Conservation (phyloP, 805 yeast genomes). For the Metschnikowia peoriensis region DNA sequence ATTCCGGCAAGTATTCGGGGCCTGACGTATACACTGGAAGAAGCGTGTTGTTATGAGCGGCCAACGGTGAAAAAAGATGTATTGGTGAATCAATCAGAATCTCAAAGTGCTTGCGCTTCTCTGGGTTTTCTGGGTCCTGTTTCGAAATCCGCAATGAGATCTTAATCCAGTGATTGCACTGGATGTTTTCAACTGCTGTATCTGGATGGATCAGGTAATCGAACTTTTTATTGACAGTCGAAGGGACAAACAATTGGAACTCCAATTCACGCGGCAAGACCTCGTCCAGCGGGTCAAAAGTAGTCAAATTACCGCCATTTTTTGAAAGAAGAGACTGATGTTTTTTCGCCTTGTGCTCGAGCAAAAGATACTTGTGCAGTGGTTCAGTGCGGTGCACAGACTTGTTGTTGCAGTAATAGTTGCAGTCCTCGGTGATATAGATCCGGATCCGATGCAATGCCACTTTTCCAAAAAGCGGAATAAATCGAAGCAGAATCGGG, state of each 20-base stretch:
- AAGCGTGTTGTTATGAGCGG: slow-evolving; percentile 78
- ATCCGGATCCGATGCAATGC: slow-evolving; percentile 83
- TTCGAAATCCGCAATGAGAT: slow-evolving; percentile 77
- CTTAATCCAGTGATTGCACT: slow-evolving; percentile 94
- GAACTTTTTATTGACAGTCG: slow-evolving; percentile 52
- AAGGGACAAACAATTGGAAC: slow-evolving; percentile 84
- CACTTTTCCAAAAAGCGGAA: slow-evolving; percentile 80
- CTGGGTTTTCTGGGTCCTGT: slow-evolving; percentile 49
- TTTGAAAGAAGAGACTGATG: slow-evolving; percentile 49
- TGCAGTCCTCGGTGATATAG: slow-evolving; percentile 83
- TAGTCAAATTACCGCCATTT: slow-evolving; percentile 28
- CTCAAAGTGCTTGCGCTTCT: slow-evolving; percentile 86
- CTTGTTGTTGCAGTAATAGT: slow-evolving; percentile 81
- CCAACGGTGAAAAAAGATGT: slow-evolving; percentile 69
- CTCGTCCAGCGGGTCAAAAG: slow-evolving; percentile 46
- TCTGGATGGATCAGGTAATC: slow-evolving; percentile 69
- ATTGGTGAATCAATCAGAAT: slow-evolving; percentile 94
- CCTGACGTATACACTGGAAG: slow-evolving; percentile 63
- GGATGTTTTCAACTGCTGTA: slow-evolving; percentile 74
- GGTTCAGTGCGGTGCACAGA: slow-evolving; percentile 94
- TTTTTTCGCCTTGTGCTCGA: slow-evolving; percentile 72
- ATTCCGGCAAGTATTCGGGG: slow-evolving; percentile 24
- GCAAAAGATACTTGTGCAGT: slow-evolving; percentile 68
- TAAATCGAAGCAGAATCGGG: slow-evolving; percentile 80
- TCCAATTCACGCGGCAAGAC: slow-evolving; percentile 76